phyloP scores from a whole-genome alignment of 331 rosid genomes.

The Telfairia occidentalis region DNA sequence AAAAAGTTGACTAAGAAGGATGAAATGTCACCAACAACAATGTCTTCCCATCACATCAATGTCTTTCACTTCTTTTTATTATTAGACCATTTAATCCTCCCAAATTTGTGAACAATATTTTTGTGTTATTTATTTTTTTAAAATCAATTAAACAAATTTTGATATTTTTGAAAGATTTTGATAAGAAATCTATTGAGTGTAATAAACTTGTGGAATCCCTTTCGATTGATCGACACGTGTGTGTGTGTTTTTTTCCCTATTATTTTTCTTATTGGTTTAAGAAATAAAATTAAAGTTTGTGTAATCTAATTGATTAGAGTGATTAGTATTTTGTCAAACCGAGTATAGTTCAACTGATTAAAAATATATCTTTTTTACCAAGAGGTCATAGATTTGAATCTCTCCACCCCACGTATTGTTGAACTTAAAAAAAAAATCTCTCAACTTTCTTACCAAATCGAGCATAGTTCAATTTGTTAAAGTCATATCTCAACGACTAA shows the following conservation, averaged over 20 bases:
- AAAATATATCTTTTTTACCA: no score
- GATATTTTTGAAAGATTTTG: not conserved
- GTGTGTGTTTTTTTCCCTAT: not conserved
- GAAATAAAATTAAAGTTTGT: not conserved
- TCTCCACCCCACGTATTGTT: no score
- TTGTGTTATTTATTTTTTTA: not conserved
- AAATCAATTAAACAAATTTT: not conserved
- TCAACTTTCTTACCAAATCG: no score
- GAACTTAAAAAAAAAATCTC: no score
- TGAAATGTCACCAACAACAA: not conserved
- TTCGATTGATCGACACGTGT: not conserved
- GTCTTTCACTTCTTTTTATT: not conserved
- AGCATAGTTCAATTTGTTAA: no score
- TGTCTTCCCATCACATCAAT: not conserved
- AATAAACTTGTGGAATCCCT: not conserved
- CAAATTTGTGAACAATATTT: not conserved
- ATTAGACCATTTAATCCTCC: slow-evolving; percentile 3
- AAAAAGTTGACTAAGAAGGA: not conserved
- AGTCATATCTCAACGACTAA: no score
- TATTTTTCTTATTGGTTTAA: not conserved
- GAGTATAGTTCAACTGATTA: no score
- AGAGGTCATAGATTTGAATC: no score
- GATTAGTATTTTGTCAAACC: no score
- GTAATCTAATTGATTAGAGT: no score
- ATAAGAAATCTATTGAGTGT: not conserved